Base-by-base conservation (phyloP, 169 alveolate species). In the Plasmodium falciparum region DNA sequence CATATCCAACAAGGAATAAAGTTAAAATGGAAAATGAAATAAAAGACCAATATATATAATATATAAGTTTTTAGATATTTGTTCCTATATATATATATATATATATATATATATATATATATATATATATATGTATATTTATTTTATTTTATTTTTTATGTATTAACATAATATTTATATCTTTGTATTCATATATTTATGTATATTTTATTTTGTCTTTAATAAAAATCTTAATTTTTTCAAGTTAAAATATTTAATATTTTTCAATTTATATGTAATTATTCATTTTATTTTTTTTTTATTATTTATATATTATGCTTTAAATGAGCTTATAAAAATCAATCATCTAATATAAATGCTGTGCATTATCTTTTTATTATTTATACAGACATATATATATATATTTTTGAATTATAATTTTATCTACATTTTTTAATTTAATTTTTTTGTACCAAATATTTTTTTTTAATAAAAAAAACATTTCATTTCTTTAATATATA, bases 171-270 rank as follows among this genome's bases (percentile, higher is more conserved):
- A 26, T 13, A 29, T n/a, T n/a, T 17, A 39, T 22, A 24, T 73
- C 39, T 39, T 43, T 73, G 17, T 54, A 50, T 74, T 74, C 54
- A 22, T 66, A 4, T 74, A 43, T 33, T 26, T 29, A 8, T 62
- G 29, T 17, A 59, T 59, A 59, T 3, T 15, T 45, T 56, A 66
- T 62, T 76, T 76, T 76, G 75, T 76, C 75, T 76, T 76, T 76
- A 63, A 76, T 24, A 72, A 70, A 62, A 76, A 20, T 47, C 22
- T 17, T 52, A 33, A 50, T 76, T 76, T 63, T 65, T 66, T 70
- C 65, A 13, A 70, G 76, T 70, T 39, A 66, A 66, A 52, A 52
- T 52, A 12, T 15, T 33, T 33, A 33, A 33, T 33, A 7, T 33
- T 33, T 33, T 33, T 33, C 45, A 33, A 33, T 33, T 0, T 33